These are phyloP conservation scores for Phoma sp. DNA, from an alignment of 2,329 filamentous ascomycete genomes.

Conservation along the genomic window DNA sequence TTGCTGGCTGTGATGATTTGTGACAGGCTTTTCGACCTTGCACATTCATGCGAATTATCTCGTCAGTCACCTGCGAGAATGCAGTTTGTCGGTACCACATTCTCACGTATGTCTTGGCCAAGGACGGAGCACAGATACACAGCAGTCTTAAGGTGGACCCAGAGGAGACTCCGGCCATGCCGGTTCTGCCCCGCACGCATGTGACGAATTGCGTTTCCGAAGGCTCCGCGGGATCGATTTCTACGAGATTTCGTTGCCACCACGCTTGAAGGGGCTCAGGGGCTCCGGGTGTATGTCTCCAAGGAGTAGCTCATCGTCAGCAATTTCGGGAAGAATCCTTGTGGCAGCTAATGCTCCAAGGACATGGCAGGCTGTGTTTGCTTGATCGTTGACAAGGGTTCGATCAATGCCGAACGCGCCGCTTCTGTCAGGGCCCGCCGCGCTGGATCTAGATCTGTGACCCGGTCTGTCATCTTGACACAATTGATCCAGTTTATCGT, in stretches of 20 bases:
- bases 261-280: background rate
- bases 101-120: background rate
- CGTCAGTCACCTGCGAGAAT: background rate
- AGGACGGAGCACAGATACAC: background rate
- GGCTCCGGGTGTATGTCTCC: background rate
- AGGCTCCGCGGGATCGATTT: background rate
- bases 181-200: background rate
- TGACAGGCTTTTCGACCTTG: too few relatives aligned
- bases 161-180: background rate
- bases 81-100: background rate
- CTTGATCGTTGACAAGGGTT: background rate
- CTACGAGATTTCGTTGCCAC: background rate
- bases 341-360: background rate
- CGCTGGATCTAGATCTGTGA: background rate
- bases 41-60: too few relatives aligned
- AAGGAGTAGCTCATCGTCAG: slow-evolving; percentile 7
- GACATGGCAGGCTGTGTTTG: background rate
- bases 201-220: background rate
- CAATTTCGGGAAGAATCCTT: background rate
- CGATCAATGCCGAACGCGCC: background rate
- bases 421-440: background rate
- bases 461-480: background rate
- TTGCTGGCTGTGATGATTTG: too few relatives aligned
- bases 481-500: background rate
- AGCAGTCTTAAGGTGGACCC: background rate